Evolutionary conservation across 257 asterid genomes (phyloP).

Genomic region (Solanum chaucha): DNA sequence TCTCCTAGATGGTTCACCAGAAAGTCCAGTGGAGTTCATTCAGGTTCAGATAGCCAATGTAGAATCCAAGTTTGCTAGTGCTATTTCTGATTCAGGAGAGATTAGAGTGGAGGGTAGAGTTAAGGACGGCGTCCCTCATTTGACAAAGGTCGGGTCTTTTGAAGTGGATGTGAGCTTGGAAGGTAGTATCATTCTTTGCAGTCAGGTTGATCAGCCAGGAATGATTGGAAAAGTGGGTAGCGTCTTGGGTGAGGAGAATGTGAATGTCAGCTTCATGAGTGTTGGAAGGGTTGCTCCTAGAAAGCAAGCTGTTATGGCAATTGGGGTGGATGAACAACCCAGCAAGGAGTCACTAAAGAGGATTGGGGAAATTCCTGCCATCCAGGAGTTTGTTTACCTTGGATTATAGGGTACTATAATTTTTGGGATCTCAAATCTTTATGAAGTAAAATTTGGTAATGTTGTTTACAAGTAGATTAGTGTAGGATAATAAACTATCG

Average conservation of each 20-base stretch:
- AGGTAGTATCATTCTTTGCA: conserved; percentile 79
- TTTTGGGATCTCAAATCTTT: neutral
- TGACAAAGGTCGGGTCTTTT: conserved; percentile 78
- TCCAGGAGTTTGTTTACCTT: conserved; percentile 81
- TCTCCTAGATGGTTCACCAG: conserved; percentile 71
- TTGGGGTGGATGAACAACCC: conserved; percentile 90
- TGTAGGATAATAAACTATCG: conserved; percentile 9
- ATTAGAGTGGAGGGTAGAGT: conserved; percentile 76
- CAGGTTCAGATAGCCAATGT: conserved; percentile 77
- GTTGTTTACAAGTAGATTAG: conserved; percentile 1
- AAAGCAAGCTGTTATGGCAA: conserved; percentile 90
- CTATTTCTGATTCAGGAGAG: conserved; percentile 74
- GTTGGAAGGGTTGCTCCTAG: conserved; percentile 87
- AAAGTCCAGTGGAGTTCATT: conserved; percentile 64
- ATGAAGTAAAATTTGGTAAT: conserved; percentile 19
- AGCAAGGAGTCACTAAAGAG: conserved; percentile 60
- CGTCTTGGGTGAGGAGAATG: conserved; percentile 70
- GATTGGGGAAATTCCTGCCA: conserved; percentile 75
- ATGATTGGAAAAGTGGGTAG: conserved; percentile 92
- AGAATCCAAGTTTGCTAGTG: conserved; percentile 82
- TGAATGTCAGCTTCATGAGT: conserved; percentile 86
- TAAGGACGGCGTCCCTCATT: conserved; percentile 80
- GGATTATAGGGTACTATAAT: conserved; percentile 26
- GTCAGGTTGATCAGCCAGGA: conserved; percentile 96
- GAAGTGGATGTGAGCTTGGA: conserved; percentile 93